Conservation (phyloP, 345 rosid genomes). For the Pelargonium nanum region DNA sequence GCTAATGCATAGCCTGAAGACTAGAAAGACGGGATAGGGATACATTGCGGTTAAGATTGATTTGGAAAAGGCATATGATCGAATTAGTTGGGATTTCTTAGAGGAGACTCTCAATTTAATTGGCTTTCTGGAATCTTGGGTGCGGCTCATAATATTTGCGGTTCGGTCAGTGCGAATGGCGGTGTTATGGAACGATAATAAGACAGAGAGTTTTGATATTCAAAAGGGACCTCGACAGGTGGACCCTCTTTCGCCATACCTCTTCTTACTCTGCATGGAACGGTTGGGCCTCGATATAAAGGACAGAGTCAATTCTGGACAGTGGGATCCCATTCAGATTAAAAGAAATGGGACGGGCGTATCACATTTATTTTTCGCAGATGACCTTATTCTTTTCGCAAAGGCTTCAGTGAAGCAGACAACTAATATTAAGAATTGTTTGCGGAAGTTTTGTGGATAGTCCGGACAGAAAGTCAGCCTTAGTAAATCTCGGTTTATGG, state of each 20-base stretch:
- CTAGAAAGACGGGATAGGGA: neutral
- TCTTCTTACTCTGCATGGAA: neutral
- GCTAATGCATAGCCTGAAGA: neutral
- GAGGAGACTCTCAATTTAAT: neutral
- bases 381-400: conserved; percentile 6
- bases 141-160: neutral
- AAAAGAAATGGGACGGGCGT: neutral
- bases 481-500: too few species aligned
- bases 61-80: too few species aligned
- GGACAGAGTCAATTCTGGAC: neutral
- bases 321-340: neutral
- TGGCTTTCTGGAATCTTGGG: neutral
- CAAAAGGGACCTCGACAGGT: neutral
- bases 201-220: neutral
- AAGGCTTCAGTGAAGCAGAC: too few species aligned
- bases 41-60: neutral
- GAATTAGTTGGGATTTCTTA: neutral
- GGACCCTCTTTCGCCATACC: conserved; percentile 1
- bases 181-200: neutral
- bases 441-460: too few species aligned
- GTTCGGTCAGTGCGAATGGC: neutral
- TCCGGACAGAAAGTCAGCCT: too few species aligned
- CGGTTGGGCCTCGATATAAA: neutral
- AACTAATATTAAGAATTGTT: too few species aligned
- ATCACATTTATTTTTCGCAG: conserved; percentile 4